A percentile compares a stretch with the other conserved stretches of the same genome.
Conservation (phyloP, 805 yeast genomes). For the Metschnikowia aberdeeniae region DNA sequence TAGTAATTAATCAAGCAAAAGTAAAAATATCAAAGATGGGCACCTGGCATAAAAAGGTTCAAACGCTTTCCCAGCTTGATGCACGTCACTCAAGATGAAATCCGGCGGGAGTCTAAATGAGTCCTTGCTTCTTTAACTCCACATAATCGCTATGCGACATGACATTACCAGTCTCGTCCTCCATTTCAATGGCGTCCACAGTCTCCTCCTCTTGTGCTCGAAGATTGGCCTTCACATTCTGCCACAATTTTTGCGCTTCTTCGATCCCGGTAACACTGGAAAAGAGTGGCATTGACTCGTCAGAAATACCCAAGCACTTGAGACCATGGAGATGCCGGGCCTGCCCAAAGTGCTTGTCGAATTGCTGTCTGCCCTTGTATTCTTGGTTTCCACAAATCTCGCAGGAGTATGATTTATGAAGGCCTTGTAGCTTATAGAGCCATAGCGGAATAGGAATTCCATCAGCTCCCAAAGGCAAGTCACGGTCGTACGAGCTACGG, state of each 20-base stretch:
- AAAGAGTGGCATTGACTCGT: constrained; percentile 43
- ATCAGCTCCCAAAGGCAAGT: constrained; percentile 79
- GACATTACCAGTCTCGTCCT: constrained; percentile 90
- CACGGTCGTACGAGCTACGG: constrained; percentile 41
- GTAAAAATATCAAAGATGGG: too few species aligned
- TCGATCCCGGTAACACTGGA: constrained; percentile 61
- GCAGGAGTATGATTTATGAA: constrained; percentile 66
- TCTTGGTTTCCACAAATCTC: constrained; percentile 79
- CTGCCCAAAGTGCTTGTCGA: constrained; percentile 71
- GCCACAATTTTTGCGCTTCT: constrained; percentile 65
- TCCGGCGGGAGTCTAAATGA: constrained; percentile 39
- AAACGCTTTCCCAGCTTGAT: too few species aligned
- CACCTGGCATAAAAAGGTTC: too few species aligned
- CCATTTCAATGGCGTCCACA: constrained; percentile 71
- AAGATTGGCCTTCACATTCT: constrained; percentile 35
- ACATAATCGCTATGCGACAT: constrained; percentile 79
- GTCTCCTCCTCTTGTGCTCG: constrained; percentile 36
- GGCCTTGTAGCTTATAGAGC: constrained; percentile 87
- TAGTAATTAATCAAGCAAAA: too few species aligned
- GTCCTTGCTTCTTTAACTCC: constrained; percentile 85
- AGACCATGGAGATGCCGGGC: constrained; percentile 70
- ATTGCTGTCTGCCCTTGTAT: constrained; percentile 71
- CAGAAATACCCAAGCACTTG: constrained; percentile 64
- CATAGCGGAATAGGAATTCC: constrained; percentile 92
- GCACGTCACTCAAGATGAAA: too few species aligned